Evolutionary conservation across 352 stramenopile species (phyloP), one percentile per base, ranked within the genome.

Genomic region (Globisporangium uncinulatum): DNA sequence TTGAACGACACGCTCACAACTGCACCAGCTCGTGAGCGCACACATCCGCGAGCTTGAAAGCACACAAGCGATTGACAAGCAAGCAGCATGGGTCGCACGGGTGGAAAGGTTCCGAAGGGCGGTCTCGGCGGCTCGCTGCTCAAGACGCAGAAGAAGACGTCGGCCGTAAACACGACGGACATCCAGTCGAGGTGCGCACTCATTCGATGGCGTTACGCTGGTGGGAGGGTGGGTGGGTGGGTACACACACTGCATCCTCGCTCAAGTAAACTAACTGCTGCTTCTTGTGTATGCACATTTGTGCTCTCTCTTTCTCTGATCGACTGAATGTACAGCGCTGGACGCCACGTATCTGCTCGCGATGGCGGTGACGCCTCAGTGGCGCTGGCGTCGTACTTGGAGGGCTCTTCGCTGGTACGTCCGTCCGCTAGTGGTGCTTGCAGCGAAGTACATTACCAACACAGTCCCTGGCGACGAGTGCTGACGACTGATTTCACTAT

Each of bases 291-390:
- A 7, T 46, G 32, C 36, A 41, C 47, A 42, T 37, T 5, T 24
- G 36, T 41, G 43, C 29, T 3, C 50, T 45, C 43, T 45, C 20
- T 17, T 24, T 45, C 21, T 20, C 7, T 43, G 11, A 7, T 44
- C 62, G 19, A 9, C n/a, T 45, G 15, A 8, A 45, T 7, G 15
- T 11, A 10, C 44, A 89, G 83, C 54, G 86, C 83, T 17, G 86
- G 86, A 31, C 92, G 91, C 48, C 74, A 94, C 63, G 86, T 95
- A 39, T 93, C 86, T 3, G 83, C 74, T 32, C 69, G 83, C 9
- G 86, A 95, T 56, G 86, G 86, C 20, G 86, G 86, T 42, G 84
- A 95, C 51, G 83, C 86, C 32, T 82, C 82, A 3, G 81, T 89
- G 37, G 82, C 84, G 31, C 60, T 95, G 49, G 84, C 83, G 31